Percentiles rank a stretch among this genome's conserved stretches.
Evolutionary conservation across 1,284 basidiomycete genomes (phyloP).

Genomic region (Pterulicium gracile): DNA sequence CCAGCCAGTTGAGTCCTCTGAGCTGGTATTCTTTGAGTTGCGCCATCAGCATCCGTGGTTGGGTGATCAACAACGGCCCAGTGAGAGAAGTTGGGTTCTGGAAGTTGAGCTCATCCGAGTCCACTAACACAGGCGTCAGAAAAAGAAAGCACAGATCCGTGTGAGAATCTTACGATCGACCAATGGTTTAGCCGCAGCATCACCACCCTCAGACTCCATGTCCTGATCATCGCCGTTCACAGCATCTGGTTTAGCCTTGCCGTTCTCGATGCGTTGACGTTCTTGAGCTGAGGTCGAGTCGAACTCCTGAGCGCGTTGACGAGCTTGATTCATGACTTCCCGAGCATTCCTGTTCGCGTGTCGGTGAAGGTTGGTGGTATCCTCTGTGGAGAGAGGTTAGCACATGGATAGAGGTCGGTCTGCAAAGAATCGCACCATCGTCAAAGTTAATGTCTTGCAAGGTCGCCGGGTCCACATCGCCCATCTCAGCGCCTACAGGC

Average conservation of each 20-base stretch:
- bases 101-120: constrained; percentile 97
- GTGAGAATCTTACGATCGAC: constrained; percentile 49
- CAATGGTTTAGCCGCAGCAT: constrained; percentile 27
- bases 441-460: constrained; percentile 89
- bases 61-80: constrained; percentile 78
- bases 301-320: constrained; percentile 76
- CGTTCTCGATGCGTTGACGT: constrained; percentile 69
- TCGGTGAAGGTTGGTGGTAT: constrained; percentile 80
- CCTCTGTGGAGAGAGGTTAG: constrained; percentile 40
- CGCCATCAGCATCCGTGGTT: constrained; percentile 95
- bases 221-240: constrained; percentile 28
- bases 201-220: constrained; percentile 13
- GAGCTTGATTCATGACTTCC: constrained; percentile 78
- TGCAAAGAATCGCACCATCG: constrained; percentile 48
- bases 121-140: constrained; percentile 40
- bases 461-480: constrained; percentile 35
- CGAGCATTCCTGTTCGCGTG: constrained; percentile 90
- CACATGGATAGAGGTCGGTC: not conserved
- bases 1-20: constrained; percentile 98
- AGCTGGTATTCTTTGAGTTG: constrained; percentile 98
- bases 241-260: constrained; percentile 56
- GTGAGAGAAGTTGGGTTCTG: constrained; percentile 95
- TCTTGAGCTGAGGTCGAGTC: constrained; percentile 76
- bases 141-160: constrained; percentile 7
- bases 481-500: constrained; percentile 53